Base-by-base conservation (phyloP, 169 alveolate species). In the Theileria parva region DNA sequence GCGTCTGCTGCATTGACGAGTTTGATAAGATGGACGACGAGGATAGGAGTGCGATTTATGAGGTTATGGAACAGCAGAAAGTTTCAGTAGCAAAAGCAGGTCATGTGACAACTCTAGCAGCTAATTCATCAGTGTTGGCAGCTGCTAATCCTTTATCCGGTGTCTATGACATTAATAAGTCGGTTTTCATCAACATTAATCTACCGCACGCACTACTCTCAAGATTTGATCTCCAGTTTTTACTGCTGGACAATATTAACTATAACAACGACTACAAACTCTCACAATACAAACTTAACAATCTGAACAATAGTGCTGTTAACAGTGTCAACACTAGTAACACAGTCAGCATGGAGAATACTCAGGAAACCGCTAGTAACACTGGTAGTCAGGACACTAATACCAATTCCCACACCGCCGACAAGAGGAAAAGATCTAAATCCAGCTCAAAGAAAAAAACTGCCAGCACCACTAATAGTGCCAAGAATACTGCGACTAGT, bases 1-100 rank as follows among this genome's bases (percentile, higher is more conserved):
- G 99, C 32, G 93, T 98, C 2, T 98, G 99, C 87, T 97, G 99
- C 85, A 97, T 97, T 67, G 99, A 98, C 86, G 99, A 98, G 89
- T 98, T 98, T 86, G 99, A 98, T 91, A 98, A 98, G 74, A 92
- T 96, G 99, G 98, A 96, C 88, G 99, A 97, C 77, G 86, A 95
- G 65, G 99, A 98, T 89, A 89, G 99, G 80, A 95, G 99, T 12
- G 97, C 98, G 37, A 97, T 98, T 60, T 98, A 98, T 78, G 99
- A 98, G 89, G 99, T 96, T 15, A 96, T 97, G 99, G 99, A 98
- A 87, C 98, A 98, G 85, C 97, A 98, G 92, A 96, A 99, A 15
- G 99, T 98, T 1, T 93, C 98, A 30, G 97, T 98, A 71, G 99
- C 99, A 3, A 98, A 98, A 89, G 99, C 99, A 28, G 99, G 99